A percentile compares a stretch with the other conserved stretches of the same genome.
Conservation (phyloP, 495 filamentous ascomycete species). For the Mycothermus thermophilus region DNA sequence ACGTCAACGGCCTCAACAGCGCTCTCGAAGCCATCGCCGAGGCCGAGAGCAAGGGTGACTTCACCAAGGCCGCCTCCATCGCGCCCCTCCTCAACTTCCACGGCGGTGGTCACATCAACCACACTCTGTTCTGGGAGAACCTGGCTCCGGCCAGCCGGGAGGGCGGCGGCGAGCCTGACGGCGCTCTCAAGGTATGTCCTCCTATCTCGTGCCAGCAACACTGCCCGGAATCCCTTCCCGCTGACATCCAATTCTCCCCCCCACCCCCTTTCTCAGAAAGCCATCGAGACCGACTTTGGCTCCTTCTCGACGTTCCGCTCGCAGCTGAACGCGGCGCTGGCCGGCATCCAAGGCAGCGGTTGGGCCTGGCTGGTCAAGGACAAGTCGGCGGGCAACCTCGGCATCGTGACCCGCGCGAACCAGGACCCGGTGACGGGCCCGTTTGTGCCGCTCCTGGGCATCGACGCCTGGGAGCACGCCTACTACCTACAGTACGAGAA, state of each 20-base stretch:
- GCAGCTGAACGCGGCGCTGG: slow-evolving; percentile 71
- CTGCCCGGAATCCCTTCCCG: too few relatives aligned
- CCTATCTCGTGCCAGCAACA: background rate
- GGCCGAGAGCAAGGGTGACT: slow-evolving; percentile 44
- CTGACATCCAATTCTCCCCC: background rate
- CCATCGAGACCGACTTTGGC: slow-evolving; percentile 69
- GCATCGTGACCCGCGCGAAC: slow-evolving; percentile 65
- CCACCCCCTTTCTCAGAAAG: slow-evolving; percentile 24
- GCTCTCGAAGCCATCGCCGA: slow-evolving; percentile 46
- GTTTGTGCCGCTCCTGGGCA: slow-evolving; percentile 62
- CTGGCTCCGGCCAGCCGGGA: slow-evolving; percentile 55
- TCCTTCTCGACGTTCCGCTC: slow-evolving; percentile 61
- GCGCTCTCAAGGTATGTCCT: slow-evolving; percentile 30
- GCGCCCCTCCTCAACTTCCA: slow-evolving; percentile 92
- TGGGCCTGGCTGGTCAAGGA: slow-evolving; percentile 98
- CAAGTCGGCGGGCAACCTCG: slow-evolving; percentile 60
- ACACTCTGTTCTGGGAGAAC: slow-evolving; percentile 97
- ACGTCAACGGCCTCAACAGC: slow-evolving; percentile 59
- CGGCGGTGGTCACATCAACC: slow-evolving; percentile 90
- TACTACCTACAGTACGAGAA: slow-evolving; percentile 88
- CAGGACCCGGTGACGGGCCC: slow-evolving; percentile 78
- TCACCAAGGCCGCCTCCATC: slow-evolving; percentile 58
- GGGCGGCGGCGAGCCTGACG: slow-evolving; percentile 64
- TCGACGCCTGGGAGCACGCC: slow-evolving; percentile 76
- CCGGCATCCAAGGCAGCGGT: slow-evolving; percentile 83